These are phyloP conservation scores for Chloris gayana DNA, from an alignment of 176 grass and related monocot genomes.

Conservation along the genomic window DNA sequence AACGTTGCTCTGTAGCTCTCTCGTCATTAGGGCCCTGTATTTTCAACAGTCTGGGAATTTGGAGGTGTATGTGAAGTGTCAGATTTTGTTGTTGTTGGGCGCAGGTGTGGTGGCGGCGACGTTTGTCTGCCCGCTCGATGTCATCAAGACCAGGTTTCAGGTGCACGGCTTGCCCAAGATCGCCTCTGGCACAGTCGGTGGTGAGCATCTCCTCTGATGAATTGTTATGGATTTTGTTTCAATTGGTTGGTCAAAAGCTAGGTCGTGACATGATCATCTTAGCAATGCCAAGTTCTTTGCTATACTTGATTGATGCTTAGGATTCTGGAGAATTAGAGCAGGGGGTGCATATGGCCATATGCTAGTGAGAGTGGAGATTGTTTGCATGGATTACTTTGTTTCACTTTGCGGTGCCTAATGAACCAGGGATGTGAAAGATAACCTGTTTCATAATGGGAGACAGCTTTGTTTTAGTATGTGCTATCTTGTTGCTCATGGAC, in stretches of 20 bases:
- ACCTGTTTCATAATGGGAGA: background rate
- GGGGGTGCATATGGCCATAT: background rate
- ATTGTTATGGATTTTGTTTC: background rate
- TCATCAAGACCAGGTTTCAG: slow-evolving; percentile 99
- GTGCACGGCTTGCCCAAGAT: slow-evolving; percentile 78
- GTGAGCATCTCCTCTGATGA: slow-evolving; percentile 28
- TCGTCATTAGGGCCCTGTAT: background rate
- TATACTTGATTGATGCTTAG: background rate
- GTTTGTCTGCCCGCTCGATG: slow-evolving; percentile 97
- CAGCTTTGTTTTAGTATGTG: background rate
- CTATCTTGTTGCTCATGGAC: background rate
- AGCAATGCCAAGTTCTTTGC: background rate
- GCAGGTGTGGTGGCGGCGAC: slow-evolving; percentile 86
- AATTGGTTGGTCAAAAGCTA: background rate
- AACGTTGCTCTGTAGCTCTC: background rate
- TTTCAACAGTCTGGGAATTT: background rate
- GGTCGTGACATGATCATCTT: background rate
- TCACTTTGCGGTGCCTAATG: background rate
- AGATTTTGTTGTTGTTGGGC: background rate
- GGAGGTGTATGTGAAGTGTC: background rate
- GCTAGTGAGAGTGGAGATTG: background rate
- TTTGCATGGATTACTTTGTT: slow-evolving; percentile 7
- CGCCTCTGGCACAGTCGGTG: slow-evolving; percentile 43
- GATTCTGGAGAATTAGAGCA: background rate
- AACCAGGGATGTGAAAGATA: background rate